Percentiles rank a stretch among this genome's conserved stretches.
Conservation (phyloP, 345 rosid genomes). For the Sapria himalayana region DNA sequence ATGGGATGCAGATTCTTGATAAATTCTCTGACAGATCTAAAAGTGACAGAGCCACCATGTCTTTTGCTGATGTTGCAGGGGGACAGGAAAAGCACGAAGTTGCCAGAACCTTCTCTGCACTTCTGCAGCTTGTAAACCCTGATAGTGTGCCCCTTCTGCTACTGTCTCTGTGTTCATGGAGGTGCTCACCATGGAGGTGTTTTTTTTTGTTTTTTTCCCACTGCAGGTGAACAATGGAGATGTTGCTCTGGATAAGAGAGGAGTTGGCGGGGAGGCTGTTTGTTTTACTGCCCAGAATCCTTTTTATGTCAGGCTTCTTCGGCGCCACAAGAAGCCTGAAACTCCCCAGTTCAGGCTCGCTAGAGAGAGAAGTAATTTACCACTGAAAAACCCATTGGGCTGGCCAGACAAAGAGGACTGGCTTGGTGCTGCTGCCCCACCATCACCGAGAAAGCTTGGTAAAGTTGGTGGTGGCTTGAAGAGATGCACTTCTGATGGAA, state of each 20-base stretch:
- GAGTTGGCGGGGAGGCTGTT: constrained; percentile 14
- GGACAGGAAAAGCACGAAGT: constrained; percentile 74
- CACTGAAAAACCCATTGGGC: constrained; percentile 11
- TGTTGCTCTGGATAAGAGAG: constrained; percentile 39
- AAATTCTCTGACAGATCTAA: constrained; percentile 35
- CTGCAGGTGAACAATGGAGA: constrained; percentile 84
- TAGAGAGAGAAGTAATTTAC: constrained; percentile 46
- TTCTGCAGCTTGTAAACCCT: constrained; percentile 73
- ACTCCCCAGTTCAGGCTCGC: constrained; percentile 13
- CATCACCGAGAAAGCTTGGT: constrained; percentile 20
- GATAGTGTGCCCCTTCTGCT: no score
- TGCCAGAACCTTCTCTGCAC: constrained; percentile 84
- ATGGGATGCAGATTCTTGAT: constrained; percentile 42
- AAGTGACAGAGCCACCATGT: constrained; percentile 12
- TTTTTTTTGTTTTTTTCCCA: not conserved
- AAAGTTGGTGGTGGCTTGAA: constrained; percentile 16
- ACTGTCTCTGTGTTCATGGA: no score
- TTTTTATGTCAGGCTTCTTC: constrained; percentile 38
- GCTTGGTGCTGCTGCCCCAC: constrained; percentile 3
- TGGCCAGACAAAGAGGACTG: constrained; percentile 9
- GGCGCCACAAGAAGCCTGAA: constrained; percentile 10
- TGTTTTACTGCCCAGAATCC: constrained; percentile 65
- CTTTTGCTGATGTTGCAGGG: constrained; percentile 46
- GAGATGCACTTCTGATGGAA: constrained; percentile 51
- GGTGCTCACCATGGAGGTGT: no score